Percentiles rank a stretch among this genome's conserved stretches.
These are phyloP conservation scores for Yarrowia sp. DNA, from an alignment of 805 yeast species.

Conservation along the genomic window DNA sequence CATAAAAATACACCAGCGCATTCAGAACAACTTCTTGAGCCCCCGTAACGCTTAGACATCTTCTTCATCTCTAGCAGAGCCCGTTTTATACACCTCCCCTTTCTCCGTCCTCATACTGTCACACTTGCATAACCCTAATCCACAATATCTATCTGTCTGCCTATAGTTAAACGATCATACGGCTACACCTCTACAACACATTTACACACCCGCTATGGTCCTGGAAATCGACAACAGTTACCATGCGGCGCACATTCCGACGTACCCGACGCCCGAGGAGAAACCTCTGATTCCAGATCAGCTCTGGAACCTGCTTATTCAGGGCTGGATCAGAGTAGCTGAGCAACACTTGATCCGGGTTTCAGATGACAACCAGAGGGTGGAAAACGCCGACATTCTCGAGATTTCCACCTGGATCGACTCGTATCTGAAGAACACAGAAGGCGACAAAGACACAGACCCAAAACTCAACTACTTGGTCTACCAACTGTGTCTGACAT, in stretches of 20 bases:
- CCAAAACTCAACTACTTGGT: constrained; percentile 24
- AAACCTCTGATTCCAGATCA: background rate
- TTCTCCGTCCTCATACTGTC: constrained; percentile 7
- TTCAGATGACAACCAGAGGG: constrained; percentile 26
- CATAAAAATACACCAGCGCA: too few relatives aligned
- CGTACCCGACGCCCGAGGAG: constrained; percentile 16
- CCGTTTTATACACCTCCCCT: background rate
- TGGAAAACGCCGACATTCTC: constrained; percentile 31
- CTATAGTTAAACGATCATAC: background rate
- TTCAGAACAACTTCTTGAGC: too few relatives aligned
- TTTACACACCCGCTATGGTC: background rate
- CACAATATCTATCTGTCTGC: background rate
- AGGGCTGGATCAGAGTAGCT: constrained; percentile 22
- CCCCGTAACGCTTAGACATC: too few relatives aligned
- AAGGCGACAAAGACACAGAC: constrained; percentile 1
- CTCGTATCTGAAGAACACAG: constrained; percentile 17
- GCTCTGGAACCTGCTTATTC: constrained; percentile 6
- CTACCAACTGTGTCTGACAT: constrained; percentile 20
- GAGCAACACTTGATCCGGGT: constrained; percentile 32
- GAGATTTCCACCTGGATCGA: constrained; percentile 22
- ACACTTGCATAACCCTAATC: constrained; percentile 34
- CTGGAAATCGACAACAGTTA: constrained; percentile 32
- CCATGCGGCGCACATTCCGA: constrained; percentile 4
- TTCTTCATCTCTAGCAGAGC: too few relatives aligned
- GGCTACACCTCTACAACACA: background rate